These are phyloP conservation scores for Tetrastigma voinierianum DNA, from an alignment of 164 flowering plant genomes.

Conservation along the genomic window DNA sequence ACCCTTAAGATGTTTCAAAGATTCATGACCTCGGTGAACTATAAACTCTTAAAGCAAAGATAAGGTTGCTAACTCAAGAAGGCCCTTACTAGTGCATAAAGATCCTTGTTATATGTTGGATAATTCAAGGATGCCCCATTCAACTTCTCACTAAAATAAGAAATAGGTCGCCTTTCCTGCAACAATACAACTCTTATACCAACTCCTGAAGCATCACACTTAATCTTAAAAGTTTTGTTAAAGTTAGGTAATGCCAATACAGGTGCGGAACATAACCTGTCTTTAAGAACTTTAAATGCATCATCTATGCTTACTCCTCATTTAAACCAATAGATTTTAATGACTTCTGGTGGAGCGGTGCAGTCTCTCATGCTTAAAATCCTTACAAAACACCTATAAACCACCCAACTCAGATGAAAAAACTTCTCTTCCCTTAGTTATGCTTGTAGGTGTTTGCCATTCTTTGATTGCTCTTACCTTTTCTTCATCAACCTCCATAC, in stretches of 20 bases:
- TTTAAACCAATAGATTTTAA: neutral
- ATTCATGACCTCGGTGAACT: neutral
- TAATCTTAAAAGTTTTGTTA: constrained; percentile 3
- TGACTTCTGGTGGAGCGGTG: neutral
- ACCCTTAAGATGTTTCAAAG: neutral
- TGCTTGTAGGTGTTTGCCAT: neutral
- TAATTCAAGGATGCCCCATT: too few species aligned
- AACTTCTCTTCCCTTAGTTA: neutral
- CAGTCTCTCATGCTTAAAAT: neutral
- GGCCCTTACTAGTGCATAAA: neutral
- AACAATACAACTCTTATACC: neutral
- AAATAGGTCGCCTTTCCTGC: neutral
- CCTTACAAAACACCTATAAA: neutral
- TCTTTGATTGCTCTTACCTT: constrained; percentile 1
- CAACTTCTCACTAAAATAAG: neutral
- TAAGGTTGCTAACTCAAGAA: neutral
- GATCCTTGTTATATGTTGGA: neutral
- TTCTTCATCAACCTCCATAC: neutral
- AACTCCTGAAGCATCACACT: neutral
- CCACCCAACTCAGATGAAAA: neutral
- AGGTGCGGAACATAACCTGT: neutral
- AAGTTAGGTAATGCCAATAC: neutral
- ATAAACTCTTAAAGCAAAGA: too few species aligned
- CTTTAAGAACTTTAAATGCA: neutral
- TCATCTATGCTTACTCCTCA: neutral